Base-by-base conservation (phyloP, 129 eudicot species). In the Erigeron canadensis region DNA sequence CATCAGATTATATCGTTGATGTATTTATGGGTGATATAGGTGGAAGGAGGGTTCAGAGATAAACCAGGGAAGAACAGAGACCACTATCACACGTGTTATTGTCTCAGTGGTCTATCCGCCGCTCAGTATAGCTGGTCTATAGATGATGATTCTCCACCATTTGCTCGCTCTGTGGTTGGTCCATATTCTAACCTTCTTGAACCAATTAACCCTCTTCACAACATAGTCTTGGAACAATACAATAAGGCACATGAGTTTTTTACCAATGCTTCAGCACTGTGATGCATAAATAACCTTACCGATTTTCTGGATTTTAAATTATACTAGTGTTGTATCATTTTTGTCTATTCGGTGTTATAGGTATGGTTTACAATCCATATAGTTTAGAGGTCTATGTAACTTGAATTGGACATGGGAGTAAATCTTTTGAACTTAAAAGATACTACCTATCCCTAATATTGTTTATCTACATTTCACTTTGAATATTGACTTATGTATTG, bases 21-120 rank as follows among this genome's bases (percentile, higher is more conserved):
- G 53, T 8, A 15, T 65, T 10, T 22, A 16, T 65, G 22, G 1
- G 1, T 23, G 45, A 22, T 85, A 73, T 79, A 89, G 98, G 85
- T 78, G 58, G 89, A 84, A 28, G 96, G 89, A 56, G 99, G 99
- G 67, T 87, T 95, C 73, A 86, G 96, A 76, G 99, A 95, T 82
- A 95, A 95, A 84, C 99, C 99, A 0, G 99, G 99, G 73, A 95
- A 95, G 73, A 15, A 37, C 21, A 86, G 88, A 84, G 99, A 78
- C 77, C 82, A 82, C 76, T 95, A 95, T 59, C 99, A 95, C 80
- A 90, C 96, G 6, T 95, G 99, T 72, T 93, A 93, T 58, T 90
- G 96, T 76, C 83, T 95, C 5, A 90, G 99, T 57, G 99, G 99
- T 38, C 84, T 95, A 47, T 86, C 99, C 1, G 70, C 80, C 37